Conservation (phyloP, 148 eudicot species). For the Amaranthus palmeri region DNA sequence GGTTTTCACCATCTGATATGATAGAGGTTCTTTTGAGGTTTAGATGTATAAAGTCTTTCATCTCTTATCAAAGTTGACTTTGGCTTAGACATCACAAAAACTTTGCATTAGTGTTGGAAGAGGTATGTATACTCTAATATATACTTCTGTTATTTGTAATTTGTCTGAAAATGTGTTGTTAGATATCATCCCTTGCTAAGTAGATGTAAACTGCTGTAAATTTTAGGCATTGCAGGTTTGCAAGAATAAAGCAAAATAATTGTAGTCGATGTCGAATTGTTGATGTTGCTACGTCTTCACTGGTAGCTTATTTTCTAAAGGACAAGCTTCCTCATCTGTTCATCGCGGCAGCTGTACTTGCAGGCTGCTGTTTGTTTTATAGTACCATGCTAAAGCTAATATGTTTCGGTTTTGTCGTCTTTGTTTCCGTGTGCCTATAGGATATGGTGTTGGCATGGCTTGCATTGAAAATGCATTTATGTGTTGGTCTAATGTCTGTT, state of each 20-base stretch:
- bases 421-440: too few relatives aligned
- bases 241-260: constrained; percentile 7
- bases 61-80: constrained; percentile 24
- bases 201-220: constrained; percentile 9
- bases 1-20: constrained; percentile 15
- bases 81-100: constrained; percentile 4
- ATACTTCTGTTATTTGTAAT: constrained; percentile 25
- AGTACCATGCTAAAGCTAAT: too few relatives aligned
- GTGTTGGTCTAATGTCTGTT: too few relatives aligned
- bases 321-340: too few relatives aligned
- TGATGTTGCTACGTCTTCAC: background rate
- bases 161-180: constrained; percentile 9
- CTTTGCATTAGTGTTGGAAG: constrained; percentile 20
- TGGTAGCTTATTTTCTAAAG: background rate
- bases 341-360: background rate
- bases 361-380: background rate
- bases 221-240: background rate
- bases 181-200: background rate
- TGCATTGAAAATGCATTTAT: too few relatives aligned
- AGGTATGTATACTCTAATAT: constrained; percentile 19
- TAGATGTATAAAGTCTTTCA: constrained; percentile 31
- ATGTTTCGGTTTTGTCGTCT: too few relatives aligned
- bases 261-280: background rate
- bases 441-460: too few relatives aligned
- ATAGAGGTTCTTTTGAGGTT: constrained; percentile 17